Evolutionary conservation across 1,284 basidiomycete genomes (phyloP), one percentile per base, ranked within the genome.

Genomic region (Sanguinoderma infundibulare): DNA sequence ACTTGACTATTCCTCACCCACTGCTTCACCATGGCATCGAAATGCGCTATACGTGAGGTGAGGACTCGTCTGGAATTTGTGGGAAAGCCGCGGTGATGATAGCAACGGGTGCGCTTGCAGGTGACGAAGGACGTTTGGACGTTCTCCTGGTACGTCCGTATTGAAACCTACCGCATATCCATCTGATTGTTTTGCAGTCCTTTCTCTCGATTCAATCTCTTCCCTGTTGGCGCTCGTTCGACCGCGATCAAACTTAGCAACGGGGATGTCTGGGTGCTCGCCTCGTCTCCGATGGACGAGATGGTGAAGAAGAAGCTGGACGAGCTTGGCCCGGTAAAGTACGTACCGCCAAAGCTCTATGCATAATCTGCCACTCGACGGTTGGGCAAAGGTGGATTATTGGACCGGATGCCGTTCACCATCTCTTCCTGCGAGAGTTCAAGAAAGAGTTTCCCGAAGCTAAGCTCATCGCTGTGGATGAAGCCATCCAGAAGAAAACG

Each of bases 201-300:
- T 0, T 92, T 92, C 68, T 70, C 85, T 15, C 84, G 91, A n/a
- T 85, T 83, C 61, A 86, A 87, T 10, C 36, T 91, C 10, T 67
- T 94, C 35, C 91, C 90, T 3, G 77, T 95, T 28, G 94, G 94
- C 0, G 92, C 93, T 24, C 80, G 94, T 47, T 91, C 91, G 0
- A 97, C 93, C 0, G 95, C 95, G 1, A 81, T 98, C 72, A 88
- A 84, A 75, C 78, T 98, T 59, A 77, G 77, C 51, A 81, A 84
- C 57, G 87, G 89, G 20, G 87, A 85, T 4, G 86, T 98, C 26
- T 96, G 94, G 87, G 80, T 98, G 1, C 81, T 97, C 34, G 95
- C 94, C 1, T 96, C 93, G 1, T 94, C 94, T 3, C 91, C 93
- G 0, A 77, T 95, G 56, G 87, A 89, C 51, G 77, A 82, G 5